Evolutionary conservation across 108 stramenopile genomes (phyloP).

Genomic region (Skeletonema tropicum): DNA sequence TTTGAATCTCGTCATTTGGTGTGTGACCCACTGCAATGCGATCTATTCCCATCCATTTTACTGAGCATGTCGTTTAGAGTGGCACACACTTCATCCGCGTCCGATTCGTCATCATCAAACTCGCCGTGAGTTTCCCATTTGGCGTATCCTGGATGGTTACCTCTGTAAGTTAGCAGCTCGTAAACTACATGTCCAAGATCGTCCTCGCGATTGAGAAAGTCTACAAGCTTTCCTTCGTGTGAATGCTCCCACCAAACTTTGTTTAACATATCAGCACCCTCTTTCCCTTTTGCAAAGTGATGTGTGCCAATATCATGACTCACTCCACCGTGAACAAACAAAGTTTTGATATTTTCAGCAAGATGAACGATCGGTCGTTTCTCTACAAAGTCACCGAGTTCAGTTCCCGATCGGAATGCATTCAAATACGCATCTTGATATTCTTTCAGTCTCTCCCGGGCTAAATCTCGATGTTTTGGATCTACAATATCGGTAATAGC

Average conservation of each 20-base stretch:
- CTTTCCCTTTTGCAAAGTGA: slow-evolving; percentile 36
- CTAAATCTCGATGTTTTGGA: slow-evolving; percentile 50
- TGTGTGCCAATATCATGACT: slow-evolving; percentile 25
- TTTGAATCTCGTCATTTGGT: slow-evolving; percentile 47
- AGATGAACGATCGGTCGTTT: slow-evolving; percentile 43
- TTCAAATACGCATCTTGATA: slow-evolving; percentile 55
- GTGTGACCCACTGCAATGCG: slow-evolving; percentile 69
- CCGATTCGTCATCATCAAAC: slow-evolving; percentile 27
- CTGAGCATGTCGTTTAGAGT: slow-evolving; percentile 34
- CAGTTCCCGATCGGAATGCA: slow-evolving; percentile 52
- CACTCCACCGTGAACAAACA: slow-evolving; percentile 68
- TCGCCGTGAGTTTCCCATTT: slow-evolving; percentile 43
- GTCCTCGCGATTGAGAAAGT: slow-evolving; percentile 43
- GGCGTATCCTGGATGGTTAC: slow-evolving; percentile 61
- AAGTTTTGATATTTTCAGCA: slow-evolving; percentile 36
- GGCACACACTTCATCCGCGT: slow-evolving; percentile 25
- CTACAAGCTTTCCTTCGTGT: slow-evolving; percentile 34
- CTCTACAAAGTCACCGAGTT: slow-evolving; percentile 60
- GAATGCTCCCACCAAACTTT: slow-evolving; percentile 46
- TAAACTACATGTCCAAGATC: slow-evolving; percentile 44
- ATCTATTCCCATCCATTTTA: slow-evolving; percentile 40
- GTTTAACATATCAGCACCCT: slow-evolving; percentile 36
- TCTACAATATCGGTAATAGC: slow-evolving; percentile 55
- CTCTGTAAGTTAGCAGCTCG: slow-evolving; percentile 61
- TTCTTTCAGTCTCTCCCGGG: slow-evolving; percentile 41